phyloP scores from a whole-genome alignment of 805 yeast genomes.

The Candida pini region DNA sequence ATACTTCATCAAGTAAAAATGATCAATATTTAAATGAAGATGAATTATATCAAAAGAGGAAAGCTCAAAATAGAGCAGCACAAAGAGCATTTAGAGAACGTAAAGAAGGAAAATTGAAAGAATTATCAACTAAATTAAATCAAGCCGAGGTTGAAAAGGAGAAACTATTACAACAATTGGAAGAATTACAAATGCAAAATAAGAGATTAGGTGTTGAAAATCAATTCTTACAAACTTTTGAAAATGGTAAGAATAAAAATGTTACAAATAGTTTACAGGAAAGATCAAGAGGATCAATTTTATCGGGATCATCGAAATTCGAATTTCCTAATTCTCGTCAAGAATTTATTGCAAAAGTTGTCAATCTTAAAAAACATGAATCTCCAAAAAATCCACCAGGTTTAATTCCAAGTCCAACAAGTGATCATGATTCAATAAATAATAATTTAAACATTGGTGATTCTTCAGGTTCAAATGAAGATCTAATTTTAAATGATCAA shows the following conservation, averaged over 20 bases:
- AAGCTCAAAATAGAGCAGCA: slow-evolving; percentile 81
- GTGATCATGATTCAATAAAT: slow-evolving; percentile 1
- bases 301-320: slow-evolving; percentile 5
- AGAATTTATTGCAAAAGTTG: slow-evolving; percentile 20
- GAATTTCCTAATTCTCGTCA: slow-evolving; percentile 22
- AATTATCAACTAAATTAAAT: slow-evolving; percentile 53
- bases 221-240: slow-evolving; percentile 41
- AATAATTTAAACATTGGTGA: background rate
- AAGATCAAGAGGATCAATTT: background rate
- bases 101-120: slow-evolving; percentile 66
- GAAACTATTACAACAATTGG: slow-evolving; percentile 35
- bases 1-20: slow-evolving; percentile 3
- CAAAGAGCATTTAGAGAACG: slow-evolving; percentile 84
- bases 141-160: slow-evolving; percentile 46
- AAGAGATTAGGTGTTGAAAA: slow-evolving; percentile 58
- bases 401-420: slow-evolving; percentile 12
- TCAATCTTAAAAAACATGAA: slow-evolving; percentile 11
- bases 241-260: background rate
- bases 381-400: slow-evolving; percentile 5
- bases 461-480: background rate
- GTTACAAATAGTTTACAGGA: background rate
- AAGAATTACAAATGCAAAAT: slow-evolving; percentile 44
- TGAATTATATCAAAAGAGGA: slow-evolving; percentile 50
- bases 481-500: background rate
- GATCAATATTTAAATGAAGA: slow-evolving; percentile 20